Evolutionary conservation across 169 alveolate species (phyloP), one percentile per base, ranked within the genome.

Genomic region (Eimeria sp.): DNA sequence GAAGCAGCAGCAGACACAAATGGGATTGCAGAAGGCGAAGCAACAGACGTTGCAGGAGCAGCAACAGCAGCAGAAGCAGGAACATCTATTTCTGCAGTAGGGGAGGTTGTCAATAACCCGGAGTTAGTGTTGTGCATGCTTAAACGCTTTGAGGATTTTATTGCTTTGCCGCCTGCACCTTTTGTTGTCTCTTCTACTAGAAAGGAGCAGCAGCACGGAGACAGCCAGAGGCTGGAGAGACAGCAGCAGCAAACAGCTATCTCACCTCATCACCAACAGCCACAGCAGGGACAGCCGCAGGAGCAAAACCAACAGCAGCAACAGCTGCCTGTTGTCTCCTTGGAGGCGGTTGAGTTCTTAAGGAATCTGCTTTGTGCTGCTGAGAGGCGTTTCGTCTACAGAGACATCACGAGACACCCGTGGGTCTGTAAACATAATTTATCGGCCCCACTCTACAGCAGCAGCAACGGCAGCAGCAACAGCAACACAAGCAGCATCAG

Each of bases 331-430:
- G 88, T 16, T n/a, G 63, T 78, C 30, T 78, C 88, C 63, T 16
- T 27, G 61, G 88, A 78, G 88, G 88, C 88, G 47, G 67, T 78
- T 5, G 88, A 78, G 34, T 51, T 78, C 88, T 25, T 78, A 54
- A 9, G 65, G 14, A 78, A 78, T 22, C 65, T 78, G 57, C 61
- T 78, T 67, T 78, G 88, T 51, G 88, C 30, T 9, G 67, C 10
- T 11, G 54, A 18, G 54, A 40, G 30, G 14, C 88, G 88, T 4
- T 78, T 78, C 25, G 88, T 25, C 0, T 78, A 40, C 61, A 47
- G 65, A 25, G 63, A n/a, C 9, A 78, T 78, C 14, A 40, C 34
- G 30, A n/a, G 34, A 27, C 88, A 78, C 88, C 88, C 88, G 7
- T 78, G 88, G 88, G 13, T 78, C 7, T 16, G 54, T 43, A 10